Base-by-base conservation (phyloP, 257 asterid genomes). In the Solanum tacnaense region DNA sequence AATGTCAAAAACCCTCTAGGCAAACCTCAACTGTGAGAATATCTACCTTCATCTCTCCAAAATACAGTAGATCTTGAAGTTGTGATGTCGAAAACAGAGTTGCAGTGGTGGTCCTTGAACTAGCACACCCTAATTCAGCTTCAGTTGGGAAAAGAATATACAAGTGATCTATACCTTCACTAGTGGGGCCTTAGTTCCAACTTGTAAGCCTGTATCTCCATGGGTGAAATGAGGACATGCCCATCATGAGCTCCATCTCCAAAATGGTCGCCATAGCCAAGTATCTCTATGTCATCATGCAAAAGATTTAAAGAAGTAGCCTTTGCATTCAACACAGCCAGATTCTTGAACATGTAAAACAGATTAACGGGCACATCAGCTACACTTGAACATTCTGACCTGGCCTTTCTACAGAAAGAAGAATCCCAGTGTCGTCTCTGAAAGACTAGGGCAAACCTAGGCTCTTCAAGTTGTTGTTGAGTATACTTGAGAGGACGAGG, bases 171-270 rank as follows among this genome's bases (percentile, higher is more conserved):
- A 32, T 70, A 44, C 31, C 67, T 31, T 89, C 88, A 90, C 68
- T 91, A 89, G 62, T 78, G 94, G 27, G 94, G 96, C 88, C 90
- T 92, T 78, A 96, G 86, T 65, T 92, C 96, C 91, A 97, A 88
- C 90, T 94, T 96, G 91, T 97, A 97, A 89, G 99, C 95, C 90
- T 97, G 99, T 90, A 97, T 91, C 90, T 97, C 99, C 99, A 96
- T 96, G 84, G 98, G 99, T 87, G 98, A 89, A 62, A 97, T 94
- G 44, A 97, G 91, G 70, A 97, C 88, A 44, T 95, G 96, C 67
- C 98, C 99, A 79, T 97, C 99, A 81, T 88, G 94, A 72, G 98
- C 98, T 79, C 95, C 98, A 78, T 91, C 92, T 87, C 91, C 92
- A 79, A 96, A 94, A 34, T 94, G 95, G 91, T 93, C 95, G 18